These are phyloP conservation scores for Rhizophlyctis rosea DNA, from an alignment of 192 early-diverging fungal genomes.

Conservation along the genomic window DNA sequence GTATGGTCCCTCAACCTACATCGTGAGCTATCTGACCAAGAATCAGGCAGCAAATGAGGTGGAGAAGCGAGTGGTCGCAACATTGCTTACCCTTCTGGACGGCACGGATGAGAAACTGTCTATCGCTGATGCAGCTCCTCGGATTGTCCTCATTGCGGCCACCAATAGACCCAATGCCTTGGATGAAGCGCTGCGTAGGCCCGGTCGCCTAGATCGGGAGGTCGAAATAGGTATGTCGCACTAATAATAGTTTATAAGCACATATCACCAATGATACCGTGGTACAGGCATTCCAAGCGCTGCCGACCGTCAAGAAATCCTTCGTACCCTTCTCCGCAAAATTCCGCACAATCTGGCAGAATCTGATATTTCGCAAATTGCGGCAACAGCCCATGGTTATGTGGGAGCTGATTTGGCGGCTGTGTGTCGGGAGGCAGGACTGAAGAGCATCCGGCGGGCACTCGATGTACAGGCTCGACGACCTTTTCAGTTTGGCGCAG, in stretches of 20 bases:
- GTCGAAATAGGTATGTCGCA: too few species aligned
- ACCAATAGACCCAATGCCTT: conserved; percentile 97
- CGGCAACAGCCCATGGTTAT: conserved; percentile 80
- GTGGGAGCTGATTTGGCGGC: conserved; percentile 97
- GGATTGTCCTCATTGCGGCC: conserved; percentile 98
- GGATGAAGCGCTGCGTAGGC: conserved; percentile 94
- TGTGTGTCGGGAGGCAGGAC: conserved; percentile 81
- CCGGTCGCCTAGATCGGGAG: conserved; percentile 94
- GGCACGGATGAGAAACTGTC: conserved; percentile 53
- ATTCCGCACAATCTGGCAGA: conserved; percentile 67
- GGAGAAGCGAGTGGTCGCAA: conserved; percentile 88
- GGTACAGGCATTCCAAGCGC: too few species aligned
- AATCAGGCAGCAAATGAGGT: conserved; percentile 70
- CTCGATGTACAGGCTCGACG: conserved; percentile 1
- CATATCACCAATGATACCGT: too few species aligned
- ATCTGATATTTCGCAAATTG: conserved; percentile 56
- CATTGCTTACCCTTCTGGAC: conserved; percentile 93
- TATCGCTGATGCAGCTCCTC: too few species aligned
- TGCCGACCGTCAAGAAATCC: not conserved
- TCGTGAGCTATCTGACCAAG: too few species aligned
- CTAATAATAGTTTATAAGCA: too few species aligned
- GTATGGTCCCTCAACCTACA: too few species aligned
- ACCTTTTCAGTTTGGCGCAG: too few species aligned
- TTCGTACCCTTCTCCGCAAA: conserved; percentile 45
- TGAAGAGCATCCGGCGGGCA: conserved; percentile 63